These are phyloP conservation scores for Wallacemonas sp. DNA, from an alignment of 208 protist genomes.

Conservation along the genomic window DNA sequence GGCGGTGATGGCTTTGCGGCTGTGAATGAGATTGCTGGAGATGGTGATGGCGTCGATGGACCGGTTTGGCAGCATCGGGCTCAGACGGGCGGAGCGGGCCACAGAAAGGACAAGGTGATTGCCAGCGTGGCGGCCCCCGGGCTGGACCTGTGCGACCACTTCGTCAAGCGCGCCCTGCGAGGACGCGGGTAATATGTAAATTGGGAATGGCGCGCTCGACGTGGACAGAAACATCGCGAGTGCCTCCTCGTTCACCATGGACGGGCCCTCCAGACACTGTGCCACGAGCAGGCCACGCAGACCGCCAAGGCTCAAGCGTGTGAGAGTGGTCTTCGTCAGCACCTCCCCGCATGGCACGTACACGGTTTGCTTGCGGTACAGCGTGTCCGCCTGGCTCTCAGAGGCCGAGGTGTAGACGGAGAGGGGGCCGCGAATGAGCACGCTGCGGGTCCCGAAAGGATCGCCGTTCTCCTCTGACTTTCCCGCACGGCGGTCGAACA, in stretches of 20 bases:
- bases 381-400: background rate
- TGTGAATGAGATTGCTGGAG: slow-evolving; percentile 33
- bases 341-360: slow-evolving; percentile 54
- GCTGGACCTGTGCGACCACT: background rate
- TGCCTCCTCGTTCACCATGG: slow-evolving; percentile 41
- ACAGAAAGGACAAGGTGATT: slow-evolving; percentile 55
- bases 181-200: slow-evolving; percentile 48
- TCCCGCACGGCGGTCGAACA: slow-evolving; percentile 44
- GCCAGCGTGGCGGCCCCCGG: slow-evolving; percentile 20
- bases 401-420: slow-evolving; percentile 26
- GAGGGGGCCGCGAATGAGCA: slow-evolving; percentile 59
- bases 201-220: slow-evolving; percentile 24
- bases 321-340: slow-evolving; percentile 35
- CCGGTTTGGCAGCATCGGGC: slow-evolving; percentile 30
- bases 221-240: slow-evolving; percentile 35
- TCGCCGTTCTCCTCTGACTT: slow-evolving; percentile 5
- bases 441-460: slow-evolving; percentile 42
- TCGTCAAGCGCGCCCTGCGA: background rate
- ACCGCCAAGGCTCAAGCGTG: slow-evolving; percentile 28
- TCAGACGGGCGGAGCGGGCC: slow-evolving; percentile 27
- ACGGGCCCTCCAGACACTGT: slow-evolving; percentile 39
- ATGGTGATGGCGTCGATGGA: slow-evolving; percentile 39
- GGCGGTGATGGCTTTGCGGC: slow-evolving; percentile 25
- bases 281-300: slow-evolving; percentile 53
- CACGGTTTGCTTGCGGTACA: slow-evolving; percentile 47